Percentiles rank a stretch among this genome's conserved stretches.
phyloP scores from a whole-genome alignment of 805 yeast genomes.

The Starmerella geochares region DNA sequence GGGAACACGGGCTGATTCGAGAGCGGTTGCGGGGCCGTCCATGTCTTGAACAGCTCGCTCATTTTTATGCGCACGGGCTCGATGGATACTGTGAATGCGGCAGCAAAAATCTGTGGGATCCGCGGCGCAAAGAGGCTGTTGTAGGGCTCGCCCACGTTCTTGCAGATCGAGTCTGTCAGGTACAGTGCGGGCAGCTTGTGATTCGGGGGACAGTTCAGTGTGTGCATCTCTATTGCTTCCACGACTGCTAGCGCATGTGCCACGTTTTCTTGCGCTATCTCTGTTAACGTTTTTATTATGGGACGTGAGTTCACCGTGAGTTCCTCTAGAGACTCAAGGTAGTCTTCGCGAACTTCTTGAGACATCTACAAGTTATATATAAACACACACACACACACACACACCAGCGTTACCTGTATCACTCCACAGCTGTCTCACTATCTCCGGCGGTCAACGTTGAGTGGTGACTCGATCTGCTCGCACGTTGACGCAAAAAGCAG shows the following conservation, averaged over 20 bases:
- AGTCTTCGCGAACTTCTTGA: conserved; percentile 45
- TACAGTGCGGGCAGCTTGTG: conserved; percentile 79
- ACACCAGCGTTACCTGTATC: not conserved
- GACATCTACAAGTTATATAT: conserved; percentile 19
- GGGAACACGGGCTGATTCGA: conserved; percentile 67
- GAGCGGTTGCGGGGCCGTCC: conserved; percentile 60
- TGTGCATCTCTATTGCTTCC: conserved; percentile 62
- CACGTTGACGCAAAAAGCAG: too few species aligned
- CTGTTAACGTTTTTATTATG: conserved; percentile 72
- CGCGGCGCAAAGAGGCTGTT: conserved; percentile 65
- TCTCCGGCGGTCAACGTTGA: not conserved
- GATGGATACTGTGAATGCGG: conserved; percentile 67
- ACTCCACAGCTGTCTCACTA: not conserved
- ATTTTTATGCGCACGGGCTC: conserved; percentile 65
- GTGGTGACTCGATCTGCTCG: too few species aligned
- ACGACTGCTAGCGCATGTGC: conserved; percentile 68
- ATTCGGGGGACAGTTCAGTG: conserved; percentile 63
- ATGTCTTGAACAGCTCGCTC: conserved; percentile 70
- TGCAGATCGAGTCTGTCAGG: conserved; percentile 81
- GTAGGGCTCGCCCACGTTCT: conserved; percentile 83
- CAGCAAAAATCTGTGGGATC: conserved; percentile 58
- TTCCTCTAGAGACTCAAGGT: conserved; percentile 57
- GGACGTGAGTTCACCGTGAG: conserved; percentile 84
- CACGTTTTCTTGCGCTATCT: conserved; percentile 75
- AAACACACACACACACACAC: not conserved